Conservation (phyloP, 106 monocot species). For the Allium fistulosum region DNA sequence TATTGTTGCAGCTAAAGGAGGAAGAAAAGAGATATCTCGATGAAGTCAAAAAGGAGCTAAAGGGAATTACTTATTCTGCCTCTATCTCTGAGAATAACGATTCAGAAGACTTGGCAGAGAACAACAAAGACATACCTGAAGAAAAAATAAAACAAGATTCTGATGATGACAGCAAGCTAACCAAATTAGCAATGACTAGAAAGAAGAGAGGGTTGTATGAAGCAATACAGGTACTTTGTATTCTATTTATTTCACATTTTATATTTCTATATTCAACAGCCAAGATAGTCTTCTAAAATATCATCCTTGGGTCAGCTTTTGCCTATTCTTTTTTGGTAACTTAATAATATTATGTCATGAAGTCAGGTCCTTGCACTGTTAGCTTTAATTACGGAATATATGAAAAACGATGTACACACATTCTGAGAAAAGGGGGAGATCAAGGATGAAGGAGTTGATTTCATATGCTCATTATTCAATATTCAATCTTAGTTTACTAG, state of each 20-base stretch:
- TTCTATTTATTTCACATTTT: constrained; percentile 2
- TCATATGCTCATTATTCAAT: too few relatives aligned
- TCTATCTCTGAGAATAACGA: constrained; percentile 36
- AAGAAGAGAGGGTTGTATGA: constrained; percentile 65
- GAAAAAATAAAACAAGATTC: constrained; percentile 22
- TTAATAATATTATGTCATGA: too few relatives aligned
- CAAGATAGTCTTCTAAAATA: too few relatives aligned
- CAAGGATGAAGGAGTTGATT: too few relatives aligned
- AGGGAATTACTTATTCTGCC: constrained; percentile 58
- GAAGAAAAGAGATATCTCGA: constrained; percentile 78
- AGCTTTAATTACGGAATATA: too few relatives aligned
- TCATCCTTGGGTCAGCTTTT: neutral
- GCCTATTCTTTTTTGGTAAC: too few relatives aligned
- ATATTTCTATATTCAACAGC: neutral
- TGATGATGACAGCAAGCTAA: constrained; percentile 29
- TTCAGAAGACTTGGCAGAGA: constrained; percentile 5
- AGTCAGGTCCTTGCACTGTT: too few relatives aligned
- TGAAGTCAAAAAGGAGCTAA: constrained; percentile 68
- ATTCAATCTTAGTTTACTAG: too few relatives aligned
- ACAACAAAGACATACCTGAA: constrained; percentile 7
- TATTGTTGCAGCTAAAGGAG: constrained; percentile 38
- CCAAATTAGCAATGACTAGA: constrained; percentile 63
- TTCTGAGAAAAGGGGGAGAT: too few relatives aligned
- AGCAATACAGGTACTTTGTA: constrained; percentile 67
- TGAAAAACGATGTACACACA: too few relatives aligned